Evolutionary conservation across 2,329 filamentous ascomycete genomes (phyloP).

Genomic region (Fusarium continuum): DNA sequence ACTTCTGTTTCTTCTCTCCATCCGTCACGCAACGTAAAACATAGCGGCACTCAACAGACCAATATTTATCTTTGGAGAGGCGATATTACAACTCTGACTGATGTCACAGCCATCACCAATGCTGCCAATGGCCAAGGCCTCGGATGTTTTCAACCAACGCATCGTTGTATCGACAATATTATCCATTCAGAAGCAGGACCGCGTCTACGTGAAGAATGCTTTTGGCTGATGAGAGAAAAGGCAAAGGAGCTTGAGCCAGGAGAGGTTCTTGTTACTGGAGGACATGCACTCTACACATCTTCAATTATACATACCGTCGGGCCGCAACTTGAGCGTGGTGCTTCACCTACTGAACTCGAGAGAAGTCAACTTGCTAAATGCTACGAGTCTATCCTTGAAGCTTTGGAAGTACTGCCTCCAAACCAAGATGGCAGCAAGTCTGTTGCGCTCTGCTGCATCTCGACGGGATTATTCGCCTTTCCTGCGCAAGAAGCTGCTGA

Average conservation of each 20-base stretch:
- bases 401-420: background rate
- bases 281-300: slow-evolving; percentile 12
- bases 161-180: slow-evolving; percentile 40
- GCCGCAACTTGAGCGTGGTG: slow-evolving; percentile 10
- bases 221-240: slow-evolving; percentile 9
- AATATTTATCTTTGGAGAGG: slow-evolving; percentile 30
- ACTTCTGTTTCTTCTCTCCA: background rate
- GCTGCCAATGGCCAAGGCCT: slow-evolving; percentile 35
- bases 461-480: slow-evolving; percentile 35
- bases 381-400: slow-evolving; percentile 21
- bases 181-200: slow-evolving; percentile 37
- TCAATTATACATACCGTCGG: slow-evolving; percentile 36
- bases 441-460: slow-evolving; percentile 36
- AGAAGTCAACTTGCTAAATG: slow-evolving; percentile 12
- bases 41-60: background rate
- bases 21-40: background rate
- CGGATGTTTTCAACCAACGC: slow-evolving; percentile 37
- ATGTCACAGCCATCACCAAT: slow-evolving; percentile 34
- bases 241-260: slow-evolving; percentile 11
- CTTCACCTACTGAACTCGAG: background rate
- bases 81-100: slow-evolving; percentile 32
- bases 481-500: slow-evolving; percentile 29
- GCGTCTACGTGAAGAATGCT: slow-evolving; percentile 30
- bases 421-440: slow-evolving; percentile 3
- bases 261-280: slow-evolving; percentile 17